phyloP scores from a whole-genome alignment of 2,329 filamentous ascomycete species.

The Pyricularia pennisetigena region DNA sequence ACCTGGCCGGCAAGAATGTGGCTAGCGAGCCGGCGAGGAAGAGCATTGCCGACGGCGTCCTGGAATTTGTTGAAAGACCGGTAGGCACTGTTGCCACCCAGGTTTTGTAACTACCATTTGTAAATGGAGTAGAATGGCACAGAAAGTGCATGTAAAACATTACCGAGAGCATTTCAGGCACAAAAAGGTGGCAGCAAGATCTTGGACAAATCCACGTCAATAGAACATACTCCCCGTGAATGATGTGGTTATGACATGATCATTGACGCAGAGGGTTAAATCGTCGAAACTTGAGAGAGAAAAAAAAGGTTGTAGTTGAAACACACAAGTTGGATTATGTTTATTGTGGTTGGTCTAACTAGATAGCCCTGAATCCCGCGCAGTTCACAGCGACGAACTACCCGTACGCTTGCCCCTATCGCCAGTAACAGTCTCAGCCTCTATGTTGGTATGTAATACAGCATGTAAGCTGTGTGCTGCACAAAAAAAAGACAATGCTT shows the following conservation, averaged over 20 bases:
- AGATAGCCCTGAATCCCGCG: not conserved
- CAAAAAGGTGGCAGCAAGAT: not conserved
- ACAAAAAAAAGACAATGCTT: not conserved
- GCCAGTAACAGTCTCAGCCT: not conserved
- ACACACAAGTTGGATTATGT: not conserved
- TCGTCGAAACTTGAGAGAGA: too few relatives aligned
- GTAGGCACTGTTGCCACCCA: conserved; percentile 79
- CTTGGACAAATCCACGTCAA: not conserved
- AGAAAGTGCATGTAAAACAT: not conserved
- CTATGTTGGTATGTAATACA: not conserved
- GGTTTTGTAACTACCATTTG: conserved; percentile 35
- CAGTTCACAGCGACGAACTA: not conserved
- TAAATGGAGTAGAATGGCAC: not conserved
- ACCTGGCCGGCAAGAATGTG: conserved; percentile 76
- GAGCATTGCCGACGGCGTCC: conserved; percentile 77
- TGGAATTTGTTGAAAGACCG: conserved; percentile 80
- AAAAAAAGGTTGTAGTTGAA: not conserved
- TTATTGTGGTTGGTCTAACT: not conserved
- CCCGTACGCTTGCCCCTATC: not conserved
- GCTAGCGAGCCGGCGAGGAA: conserved; percentile 73
- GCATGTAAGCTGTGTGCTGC: not conserved
- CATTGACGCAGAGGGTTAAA: too few relatives aligned
- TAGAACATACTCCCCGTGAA: not conserved
- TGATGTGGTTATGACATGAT: not conserved
- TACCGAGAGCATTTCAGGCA: not conserved